Percentiles rank a stretch among this genome's conserved stretches.
phyloP scores from a whole-genome alignment of 345 rosid genomes.

The Ricinus communis region DNA sequence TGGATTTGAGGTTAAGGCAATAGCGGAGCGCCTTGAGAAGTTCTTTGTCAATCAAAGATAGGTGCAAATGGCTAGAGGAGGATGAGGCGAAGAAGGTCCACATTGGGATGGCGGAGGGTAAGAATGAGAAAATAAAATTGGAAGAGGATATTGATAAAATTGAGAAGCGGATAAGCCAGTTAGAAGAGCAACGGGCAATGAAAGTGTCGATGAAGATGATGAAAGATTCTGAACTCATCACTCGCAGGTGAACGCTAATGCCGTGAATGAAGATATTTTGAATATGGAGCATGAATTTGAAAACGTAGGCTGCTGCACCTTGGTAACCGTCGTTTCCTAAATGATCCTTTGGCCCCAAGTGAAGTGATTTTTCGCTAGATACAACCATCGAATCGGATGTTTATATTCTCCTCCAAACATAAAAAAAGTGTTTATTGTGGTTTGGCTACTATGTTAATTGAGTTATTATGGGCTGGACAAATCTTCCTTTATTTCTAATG shows the following conservation, averaged over 20 bases:
- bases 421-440: too few relatives aligned
- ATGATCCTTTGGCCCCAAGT: too few relatives aligned
- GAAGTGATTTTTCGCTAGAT: too few relatives aligned
- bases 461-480: too few relatives aligned
- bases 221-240: constrained; percentile 18
- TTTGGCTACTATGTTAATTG: too few relatives aligned
- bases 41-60: constrained; percentile 30
- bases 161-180: constrained; percentile 14
- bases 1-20: constrained; percentile 34
- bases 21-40: constrained; percentile 13
- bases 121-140: constrained; percentile 8
- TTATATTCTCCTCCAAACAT: too few relatives aligned
- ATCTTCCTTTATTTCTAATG: too few relatives aligned
- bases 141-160: constrained; percentile 13
- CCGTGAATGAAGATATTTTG: neutral
- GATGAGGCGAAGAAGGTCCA: constrained; percentile 9
- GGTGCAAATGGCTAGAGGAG: constrained; percentile 21
- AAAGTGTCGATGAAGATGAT: constrained; percentile 11
- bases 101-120: constrained; percentile 11
- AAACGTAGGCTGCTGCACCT: constrained; percentile 4
- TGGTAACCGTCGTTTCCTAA: neutral
- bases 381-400: too few relatives aligned
- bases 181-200: constrained; percentile 15
- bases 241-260: neutral
- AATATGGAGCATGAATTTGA: constrained; percentile 11